These are phyloP conservation scores for Botryotinia globosa DNA, from an alignment of 2,329 filamentous ascomycete species.

Conservation along the genomic window DNA sequence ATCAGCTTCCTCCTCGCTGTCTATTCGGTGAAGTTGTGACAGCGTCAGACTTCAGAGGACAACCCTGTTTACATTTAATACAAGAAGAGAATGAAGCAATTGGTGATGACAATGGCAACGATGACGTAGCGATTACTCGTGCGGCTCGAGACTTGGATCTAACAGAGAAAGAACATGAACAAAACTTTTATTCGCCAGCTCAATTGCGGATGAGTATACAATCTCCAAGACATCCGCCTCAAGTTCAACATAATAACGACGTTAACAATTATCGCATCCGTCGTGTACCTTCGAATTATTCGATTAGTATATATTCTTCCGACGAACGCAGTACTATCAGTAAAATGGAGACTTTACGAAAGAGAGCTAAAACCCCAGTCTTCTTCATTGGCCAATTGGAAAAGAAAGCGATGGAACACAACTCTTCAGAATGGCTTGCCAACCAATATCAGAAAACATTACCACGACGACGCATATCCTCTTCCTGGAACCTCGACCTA, in stretches of 20 bases:
- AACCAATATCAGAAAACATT: conserved; percentile 31
- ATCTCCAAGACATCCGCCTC: conserved; percentile 2
- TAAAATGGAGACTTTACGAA: conserved; percentile 16
- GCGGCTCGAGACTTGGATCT: conserved; percentile 10
- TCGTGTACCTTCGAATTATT: conserved; percentile 17
- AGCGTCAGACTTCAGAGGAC: conserved; percentile 16
- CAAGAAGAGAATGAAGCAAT: conserved; percentile 15
- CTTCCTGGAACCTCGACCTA: conserved; percentile 9
- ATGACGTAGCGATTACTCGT: conserved; percentile 14
- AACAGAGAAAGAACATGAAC: not conserved
- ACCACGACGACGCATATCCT: conserved; percentile 20
- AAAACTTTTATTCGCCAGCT: conserved; percentile 12
- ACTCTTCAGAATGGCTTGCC: conserved; percentile 29
- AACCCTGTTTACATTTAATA: conserved; percentile 22
- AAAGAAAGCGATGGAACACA: conserved; percentile 19
- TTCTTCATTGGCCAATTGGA: conserved; percentile 35
- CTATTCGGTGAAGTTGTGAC: conserved; percentile 20
- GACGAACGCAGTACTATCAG: conserved; percentile 6
- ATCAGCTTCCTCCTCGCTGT: not conserved
- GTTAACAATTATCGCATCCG: not conserved
- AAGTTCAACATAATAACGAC: not conserved
- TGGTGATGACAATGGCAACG: not conserved
- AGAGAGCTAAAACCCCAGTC: conserved; percentile 34
- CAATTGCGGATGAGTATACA: conserved; percentile 4
- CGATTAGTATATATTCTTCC: conserved; percentile 24